A percentile compares a stretch with the other conserved stretches of the same genome.
Conservation (phyloP, 331 rosid species). For the Malus hybrid region DNA sequence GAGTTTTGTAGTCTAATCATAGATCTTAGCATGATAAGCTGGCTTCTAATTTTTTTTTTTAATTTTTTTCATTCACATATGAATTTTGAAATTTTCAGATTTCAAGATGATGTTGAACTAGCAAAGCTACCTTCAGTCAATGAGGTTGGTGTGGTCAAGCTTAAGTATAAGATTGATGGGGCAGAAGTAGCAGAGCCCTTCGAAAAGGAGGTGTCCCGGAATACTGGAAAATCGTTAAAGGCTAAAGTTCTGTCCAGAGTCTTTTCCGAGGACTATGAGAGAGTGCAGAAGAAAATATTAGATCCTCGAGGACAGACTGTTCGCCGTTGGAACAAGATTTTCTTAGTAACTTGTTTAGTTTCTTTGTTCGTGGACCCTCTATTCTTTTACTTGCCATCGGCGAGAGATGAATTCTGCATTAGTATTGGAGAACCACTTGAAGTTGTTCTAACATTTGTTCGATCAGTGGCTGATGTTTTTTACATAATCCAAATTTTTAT, state of each 20-base stretch:
- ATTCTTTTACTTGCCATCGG: constrained; percentile 76
- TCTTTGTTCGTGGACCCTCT: constrained; percentile 87
- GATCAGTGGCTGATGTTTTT: constrained; percentile 67
- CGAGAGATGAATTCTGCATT: constrained; percentile 50
- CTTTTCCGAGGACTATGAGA: constrained; percentile 80
- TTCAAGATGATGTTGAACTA: constrained; percentile 51
- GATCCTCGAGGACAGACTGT: constrained; percentile 69
- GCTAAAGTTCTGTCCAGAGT: constrained; percentile 69
- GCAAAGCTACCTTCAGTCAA: constrained; percentile 24
- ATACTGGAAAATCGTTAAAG: constrained; percentile 45
- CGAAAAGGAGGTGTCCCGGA: constrained; percentile 29
- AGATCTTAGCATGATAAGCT: not conserved
- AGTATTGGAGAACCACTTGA: constrained; percentile 47
- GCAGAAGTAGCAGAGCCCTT: constrained; percentile 37
- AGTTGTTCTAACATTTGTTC: constrained; percentile 52
- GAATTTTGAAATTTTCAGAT: constrained; percentile 27
- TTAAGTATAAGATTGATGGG: constrained; percentile 63
- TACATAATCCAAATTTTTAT: constrained; percentile 62
- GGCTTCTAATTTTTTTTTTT: not conserved
- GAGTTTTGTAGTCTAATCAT: not conserved
- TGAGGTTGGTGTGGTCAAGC: constrained; percentile 34
- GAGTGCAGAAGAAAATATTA: constrained; percentile 51
- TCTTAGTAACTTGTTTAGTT: constrained; percentile 62
- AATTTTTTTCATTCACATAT: not conserved
- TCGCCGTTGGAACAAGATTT: constrained; percentile 69